Base-by-base conservation (phyloP, 495 filamentous ascomycete species). In the Recurvomyces mirabilis region DNA sequence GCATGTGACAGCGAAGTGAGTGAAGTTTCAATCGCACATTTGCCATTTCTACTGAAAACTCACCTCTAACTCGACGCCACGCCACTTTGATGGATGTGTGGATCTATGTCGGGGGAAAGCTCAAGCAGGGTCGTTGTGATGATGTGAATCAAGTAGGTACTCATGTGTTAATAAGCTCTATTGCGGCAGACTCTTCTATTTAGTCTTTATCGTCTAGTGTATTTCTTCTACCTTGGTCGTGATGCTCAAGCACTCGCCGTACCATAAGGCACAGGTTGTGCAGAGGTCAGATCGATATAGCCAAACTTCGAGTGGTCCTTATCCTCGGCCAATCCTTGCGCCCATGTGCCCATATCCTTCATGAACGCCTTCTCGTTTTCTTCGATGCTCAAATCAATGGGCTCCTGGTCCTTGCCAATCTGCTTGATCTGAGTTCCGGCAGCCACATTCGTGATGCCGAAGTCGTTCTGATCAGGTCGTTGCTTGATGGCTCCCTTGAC, bases 401-500 rank as follows among this genome's bases (percentile, higher is more conserved):
- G 73, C 51, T 73, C 65, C 46, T 68, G 57, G 41, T 71, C 66
- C 32, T 66, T 67, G 9, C 71, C 70, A n/a, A 75, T 55, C 59
- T 73, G 71, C 25, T 63, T 47, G 38, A 77, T 69, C 51, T 75
- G 72, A 3, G 59, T 63, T 4, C 69, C 68, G 17, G 72, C 66
- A 13, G 60, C 65, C 9, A 65, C 56, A 29, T 70, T 66, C 4
- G 65, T 68, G 9, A 65, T 17, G 21, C 62, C 61, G 36, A 72
- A 70, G 29, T 75, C 47, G 38, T 68, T 56, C 19, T 72, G 48
- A 43, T 72, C 67, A 7, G 72, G 34, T 32, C 55, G 54, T 42
- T 67, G 57, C 37, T 67, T 58, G 39, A 77, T 65, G 2, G 67
- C 68, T 5, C 66, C 66, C 32, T 56, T 55, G 11, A 68, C 63